These are phyloP conservation scores for Ballota nigra DNA, from an alignment of 257 asterid genomes.

Conservation along the genomic window DNA sequence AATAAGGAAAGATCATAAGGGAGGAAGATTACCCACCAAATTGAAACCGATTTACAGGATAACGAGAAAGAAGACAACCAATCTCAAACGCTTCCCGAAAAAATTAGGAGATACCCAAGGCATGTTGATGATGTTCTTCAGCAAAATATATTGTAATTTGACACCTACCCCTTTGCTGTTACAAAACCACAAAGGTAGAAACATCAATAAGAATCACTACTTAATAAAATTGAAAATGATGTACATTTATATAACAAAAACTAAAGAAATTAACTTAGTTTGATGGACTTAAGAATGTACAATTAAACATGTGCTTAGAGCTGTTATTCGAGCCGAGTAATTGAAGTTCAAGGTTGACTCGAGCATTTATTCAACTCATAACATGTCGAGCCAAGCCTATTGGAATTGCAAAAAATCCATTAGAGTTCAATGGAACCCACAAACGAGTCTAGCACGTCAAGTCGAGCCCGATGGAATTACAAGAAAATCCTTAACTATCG, in stretches of 20 bases:
- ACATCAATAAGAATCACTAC: not conserved
- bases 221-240: not conserved
- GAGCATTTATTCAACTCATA: too few relatives aligned
- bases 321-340: too few relatives aligned
- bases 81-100: slow-evolving; percentile 57
- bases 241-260: not conserved
- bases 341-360: too few relatives aligned
- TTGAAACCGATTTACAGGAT: slow-evolving; percentile 50
- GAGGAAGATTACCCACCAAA: slow-evolving; percentile 44
- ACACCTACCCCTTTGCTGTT: slow-evolving; percentile 36
- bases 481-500: too few relatives aligned
- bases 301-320: not conserved
- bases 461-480: too few relatives aligned
- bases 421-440: too few relatives aligned
- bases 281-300: not conserved
- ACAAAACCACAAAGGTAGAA: not conserved
- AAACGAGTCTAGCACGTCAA: too few relatives aligned
- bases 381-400: too few relatives aligned
- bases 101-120: slow-evolving; percentile 66
- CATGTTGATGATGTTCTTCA: slow-evolving; percentile 55
- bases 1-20: not conserved
- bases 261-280: not conserved
- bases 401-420: too few relatives aligned
- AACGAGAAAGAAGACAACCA: slow-evolving; percentile 64
- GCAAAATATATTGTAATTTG: slow-evolving; percentile 14